Evolutionary conservation across 2,329 filamentous ascomycete genomes (phyloP), one percentile per base, ranked within the genome.

Genomic region (Aspergillus fischeri): DNA sequence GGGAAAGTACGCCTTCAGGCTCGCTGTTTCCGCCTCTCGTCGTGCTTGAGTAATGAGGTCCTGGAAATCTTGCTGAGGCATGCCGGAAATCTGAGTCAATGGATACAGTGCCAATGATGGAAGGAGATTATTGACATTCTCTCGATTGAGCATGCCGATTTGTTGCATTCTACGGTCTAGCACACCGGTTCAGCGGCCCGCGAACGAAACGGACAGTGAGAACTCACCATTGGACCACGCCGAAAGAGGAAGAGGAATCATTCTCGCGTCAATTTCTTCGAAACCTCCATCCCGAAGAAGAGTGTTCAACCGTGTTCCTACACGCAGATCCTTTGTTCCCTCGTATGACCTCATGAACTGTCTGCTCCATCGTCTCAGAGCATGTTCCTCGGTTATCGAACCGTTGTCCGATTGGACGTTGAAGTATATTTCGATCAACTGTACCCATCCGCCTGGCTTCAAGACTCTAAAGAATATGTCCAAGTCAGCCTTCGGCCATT

Each of bases 381-480:
- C 87, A 69, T 89, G 83, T 53, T 81, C 82, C 52, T 86, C 81
- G 10, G 84, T 86, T 65, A 94, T 76, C n/a, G 84, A 86, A 4
- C 91, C 91, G 66, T 90, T 95, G 64, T 93, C 86, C 0, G 91
- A 96, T 71, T 96, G 92, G 27, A 90, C 86, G 62, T 91, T 91
- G 72, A 87, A 88, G 68, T 95, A 91, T 65, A 92, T 83, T 69
- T 96, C 92, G n/a, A 90, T 84, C 82, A 96, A 87, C 69, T 96
- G 91, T 58, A 89, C 83, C 91, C 91, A 96, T 1, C 92, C 92
- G 2, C 87, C 88, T 5, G 86, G 87, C 52, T 85, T 87, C 60
- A 92, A 77, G 1, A 73, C 70, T 61, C 72, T 74, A 53, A 50
- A 50, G 35, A 3, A 54, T 24, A 14, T n/a, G 44, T 49, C 21